Evolutionary conservation across 2,329 filamentous ascomycete genomes (phyloP).

Genomic region (Aspergillus tamarii): DNA sequence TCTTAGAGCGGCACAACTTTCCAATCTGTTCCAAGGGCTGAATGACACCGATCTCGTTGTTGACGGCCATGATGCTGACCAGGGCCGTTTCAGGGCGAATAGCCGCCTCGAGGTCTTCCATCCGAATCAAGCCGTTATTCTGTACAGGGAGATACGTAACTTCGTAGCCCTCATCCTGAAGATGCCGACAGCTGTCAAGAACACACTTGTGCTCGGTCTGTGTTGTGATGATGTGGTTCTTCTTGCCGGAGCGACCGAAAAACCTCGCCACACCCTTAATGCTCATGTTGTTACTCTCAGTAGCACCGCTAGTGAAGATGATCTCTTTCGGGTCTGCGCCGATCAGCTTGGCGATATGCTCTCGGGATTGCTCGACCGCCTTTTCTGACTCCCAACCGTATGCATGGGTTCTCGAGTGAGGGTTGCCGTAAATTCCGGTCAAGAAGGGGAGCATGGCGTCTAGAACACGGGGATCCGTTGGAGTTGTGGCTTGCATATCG

Average conservation of each 20-base stretch:
- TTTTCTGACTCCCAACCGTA: constrained; percentile 99
- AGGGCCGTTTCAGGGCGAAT: constrained; percentile 89
- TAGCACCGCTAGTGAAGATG: constrained; percentile 96
- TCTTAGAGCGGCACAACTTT: constrained; percentile 84
- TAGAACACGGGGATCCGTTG: constrained; percentile 88
- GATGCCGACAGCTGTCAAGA: constrained; percentile 91
- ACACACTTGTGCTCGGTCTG: constrained; percentile 99
- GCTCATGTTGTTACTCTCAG: constrained; percentile 99
- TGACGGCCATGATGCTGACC: constrained; percentile 98
- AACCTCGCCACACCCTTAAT: constrained; percentile 97
- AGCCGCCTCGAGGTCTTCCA: constrained; percentile 82
- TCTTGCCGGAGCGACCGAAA: constrained; percentile 90
- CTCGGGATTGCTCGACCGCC: constrained; percentile 83
- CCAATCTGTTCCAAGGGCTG: constrained; percentile 94
- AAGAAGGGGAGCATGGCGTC: constrained; percentile 97
- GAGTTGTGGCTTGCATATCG: constrained; percentile 97
- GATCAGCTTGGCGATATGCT: constrained; percentile 81
- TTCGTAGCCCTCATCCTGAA: constrained; percentile 95
- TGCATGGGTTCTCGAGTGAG: constrained; percentile 93
- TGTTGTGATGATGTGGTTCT: constrained; percentile 96
- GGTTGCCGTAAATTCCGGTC: constrained; percentile 92
- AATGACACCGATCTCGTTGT: constrained; percentile 99
- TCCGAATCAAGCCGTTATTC: constrained; percentile 78
- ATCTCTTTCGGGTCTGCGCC: constrained; percentile 97
- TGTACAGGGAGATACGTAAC: constrained; percentile 96